These are phyloP conservation scores for Hysterium pulicare DNA, from an alignment of 2,329 filamentous ascomycete genomes.

Conservation along the genomic window DNA sequence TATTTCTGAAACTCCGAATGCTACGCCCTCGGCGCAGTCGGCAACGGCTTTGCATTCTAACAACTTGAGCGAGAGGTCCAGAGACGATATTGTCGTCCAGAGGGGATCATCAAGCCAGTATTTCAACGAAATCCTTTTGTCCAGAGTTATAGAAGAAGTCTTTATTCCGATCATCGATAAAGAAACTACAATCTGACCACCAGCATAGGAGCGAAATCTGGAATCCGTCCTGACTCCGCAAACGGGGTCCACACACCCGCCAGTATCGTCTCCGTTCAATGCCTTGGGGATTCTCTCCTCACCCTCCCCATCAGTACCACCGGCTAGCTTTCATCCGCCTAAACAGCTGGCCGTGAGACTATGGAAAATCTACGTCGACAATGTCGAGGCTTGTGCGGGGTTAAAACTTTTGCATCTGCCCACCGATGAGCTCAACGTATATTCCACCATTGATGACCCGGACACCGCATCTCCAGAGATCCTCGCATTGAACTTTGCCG, in stretches of 20 bases:
- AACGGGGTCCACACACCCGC: background rate
- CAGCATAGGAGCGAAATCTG: background rate
- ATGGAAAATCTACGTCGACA: slow-evolving; percentile 1
- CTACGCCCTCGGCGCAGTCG: background rate
- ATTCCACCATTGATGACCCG: background rate
- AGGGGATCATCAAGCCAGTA: background rate
- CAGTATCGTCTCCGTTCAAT: background rate
- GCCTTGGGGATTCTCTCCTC: background rate
- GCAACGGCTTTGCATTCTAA: background rate
- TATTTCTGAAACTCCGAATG: background rate
- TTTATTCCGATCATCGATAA: background rate
- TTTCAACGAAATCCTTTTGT: background rate
- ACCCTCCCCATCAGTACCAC: background rate
- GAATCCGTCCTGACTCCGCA: background rate
- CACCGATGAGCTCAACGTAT: background rate
- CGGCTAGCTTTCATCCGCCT: background rate
- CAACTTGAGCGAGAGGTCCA: background rate
- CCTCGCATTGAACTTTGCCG: background rate
- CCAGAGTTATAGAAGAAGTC: background rate
- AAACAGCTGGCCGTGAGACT: background rate
- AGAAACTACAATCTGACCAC: background rate
- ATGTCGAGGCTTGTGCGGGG: background rate
- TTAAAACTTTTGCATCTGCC: background rate
- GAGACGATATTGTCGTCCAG: background rate
- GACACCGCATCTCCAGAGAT: background rate